phyloP scores from a whole-genome alignment of 2,329 filamentous ascomycete species.

The Calonectria naviculata region DNA sequence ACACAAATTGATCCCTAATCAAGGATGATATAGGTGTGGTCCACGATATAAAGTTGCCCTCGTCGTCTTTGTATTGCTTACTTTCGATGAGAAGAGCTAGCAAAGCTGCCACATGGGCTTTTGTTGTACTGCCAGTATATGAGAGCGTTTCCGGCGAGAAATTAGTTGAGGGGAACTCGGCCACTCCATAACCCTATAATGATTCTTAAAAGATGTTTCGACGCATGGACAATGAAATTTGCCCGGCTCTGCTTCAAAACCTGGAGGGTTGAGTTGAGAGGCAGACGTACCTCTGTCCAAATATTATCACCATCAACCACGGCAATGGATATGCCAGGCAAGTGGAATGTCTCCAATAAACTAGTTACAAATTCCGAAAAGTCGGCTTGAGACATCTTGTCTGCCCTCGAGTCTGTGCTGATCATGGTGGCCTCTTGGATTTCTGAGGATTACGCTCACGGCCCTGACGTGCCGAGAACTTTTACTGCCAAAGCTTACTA shows the following conservation, averaged over 20 bases:
- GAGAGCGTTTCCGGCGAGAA: constrained; percentile 61
- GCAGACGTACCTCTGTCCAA: constrained; percentile 43
- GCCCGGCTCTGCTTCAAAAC: too few relatives aligned
- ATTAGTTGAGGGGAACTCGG: constrained; percentile 45
- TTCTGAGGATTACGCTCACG: background rate
- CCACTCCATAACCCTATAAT: constrained; percentile 54
- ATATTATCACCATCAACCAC: constrained; percentile 52
- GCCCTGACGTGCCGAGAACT: background rate
- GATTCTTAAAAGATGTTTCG: background rate
- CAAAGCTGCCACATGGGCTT: constrained; percentile 61
- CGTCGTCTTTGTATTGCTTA: constrained; percentile 51
- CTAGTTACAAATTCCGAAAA: background rate
- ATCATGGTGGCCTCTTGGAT: background rate
- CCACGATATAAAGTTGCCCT: constrained; percentile 46
- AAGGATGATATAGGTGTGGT: constrained; percentile 54
- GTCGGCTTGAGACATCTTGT: too few relatives aligned
- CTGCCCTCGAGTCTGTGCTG: background rate
- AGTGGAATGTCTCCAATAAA: constrained; percentile 42
- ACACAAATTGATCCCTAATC: constrained; percentile 59
- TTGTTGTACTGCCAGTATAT: constrained; percentile 64
- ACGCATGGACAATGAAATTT: background rate
- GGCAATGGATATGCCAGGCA: constrained; percentile 54
- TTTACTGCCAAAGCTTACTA: background rate
- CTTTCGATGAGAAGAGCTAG: constrained; percentile 59
- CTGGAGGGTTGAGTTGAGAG: too few relatives aligned